A percentile compares a stretch with the other conserved stretches of the same genome.
phyloP scores from a whole-genome alignment of 73 alveolate genomes.

The Tetrahymena borealis region DNA sequence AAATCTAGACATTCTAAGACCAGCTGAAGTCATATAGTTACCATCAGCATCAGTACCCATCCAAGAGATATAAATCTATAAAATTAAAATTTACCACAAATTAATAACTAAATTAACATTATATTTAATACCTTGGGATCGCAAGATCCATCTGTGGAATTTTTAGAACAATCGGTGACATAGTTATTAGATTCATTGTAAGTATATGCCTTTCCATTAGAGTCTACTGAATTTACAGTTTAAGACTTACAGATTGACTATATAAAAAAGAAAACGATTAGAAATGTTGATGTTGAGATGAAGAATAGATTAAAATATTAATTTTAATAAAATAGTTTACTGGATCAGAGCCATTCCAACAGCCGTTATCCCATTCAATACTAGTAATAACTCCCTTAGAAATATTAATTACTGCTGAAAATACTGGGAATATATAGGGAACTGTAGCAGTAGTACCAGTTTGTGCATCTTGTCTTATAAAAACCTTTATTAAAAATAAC shows the following conservation, averaged over 20 bases:
- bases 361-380: not conserved
- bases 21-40: not conserved
- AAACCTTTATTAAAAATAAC: not conserved
- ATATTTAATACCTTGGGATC: not conserved
- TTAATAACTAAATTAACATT: not conserved
- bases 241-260: not conserved
- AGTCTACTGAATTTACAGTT: not conserved
- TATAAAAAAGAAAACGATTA: not conserved
- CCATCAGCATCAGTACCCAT: not conserved
- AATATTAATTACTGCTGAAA: not conserved
- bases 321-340: not conserved
- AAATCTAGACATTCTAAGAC: not conserved
- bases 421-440: not conserved
- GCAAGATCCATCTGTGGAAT: not conserved
- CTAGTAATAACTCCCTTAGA: not conserved
- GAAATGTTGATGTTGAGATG: not conserved
- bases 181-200: not conserved
- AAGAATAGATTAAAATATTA: not conserved
- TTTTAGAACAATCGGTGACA: not conserved
- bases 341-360: not conserved
- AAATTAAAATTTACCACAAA: not conserved
- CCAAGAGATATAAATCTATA: not conserved
- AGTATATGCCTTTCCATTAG: not conserved
- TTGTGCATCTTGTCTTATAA: not conserved
- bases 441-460: not conserved